Base-by-base conservation (phyloP, 192 early-diverging fungal genomes). In the Umbelopsis ramanniana region DNA sequence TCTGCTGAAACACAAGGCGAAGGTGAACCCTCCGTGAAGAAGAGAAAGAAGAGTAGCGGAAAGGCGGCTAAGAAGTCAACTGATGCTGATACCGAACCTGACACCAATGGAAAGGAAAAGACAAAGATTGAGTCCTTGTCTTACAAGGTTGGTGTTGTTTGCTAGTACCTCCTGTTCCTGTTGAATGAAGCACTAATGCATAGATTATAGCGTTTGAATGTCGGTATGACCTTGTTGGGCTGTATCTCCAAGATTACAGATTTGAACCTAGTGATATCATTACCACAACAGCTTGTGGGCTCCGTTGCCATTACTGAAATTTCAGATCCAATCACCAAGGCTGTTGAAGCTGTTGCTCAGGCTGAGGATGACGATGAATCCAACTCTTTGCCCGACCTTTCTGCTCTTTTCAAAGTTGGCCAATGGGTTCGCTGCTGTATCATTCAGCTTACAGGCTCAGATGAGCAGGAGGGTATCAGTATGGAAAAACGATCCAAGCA, bases 291-390 rank as follows among this genome's bases (percentile, higher is more conserved):
- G 72, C 79, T 97, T 48, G 83, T 84, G 2, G 96, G 96, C 47
- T 85, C 79, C 52, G 90, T 97, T 55, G 86, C 93, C 26, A 97
- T 98, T 71, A 93, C 94, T 24, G 93, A 96, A 66, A 89, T 98
- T 53, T 96, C 94, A 1, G 83, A 89, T 12, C 74, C 87, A 33
- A 72, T 97, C 48, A 89, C 94, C 46, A 76, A 84, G 52, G 63
- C 83, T 52, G 90, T 95, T 26, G 92, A 94, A 72, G 84, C 85
- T 66, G 88, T 84, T 14, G 90, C 91, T 26, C 79, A 76, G 35
- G 87, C 77, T 6, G 86, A 86, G 3, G 86, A 90, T 1, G 90
- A 88, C 26, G 83, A 81, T 11, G 76, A 76, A 19, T 74, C 86
- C n/a, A 74, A 83, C 24, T 76, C 69, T 66, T 80, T 95, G 45